phyloP scores from a whole-genome alignment of 768 basidiomycete species.

The Tylopilus felleus region DNA sequence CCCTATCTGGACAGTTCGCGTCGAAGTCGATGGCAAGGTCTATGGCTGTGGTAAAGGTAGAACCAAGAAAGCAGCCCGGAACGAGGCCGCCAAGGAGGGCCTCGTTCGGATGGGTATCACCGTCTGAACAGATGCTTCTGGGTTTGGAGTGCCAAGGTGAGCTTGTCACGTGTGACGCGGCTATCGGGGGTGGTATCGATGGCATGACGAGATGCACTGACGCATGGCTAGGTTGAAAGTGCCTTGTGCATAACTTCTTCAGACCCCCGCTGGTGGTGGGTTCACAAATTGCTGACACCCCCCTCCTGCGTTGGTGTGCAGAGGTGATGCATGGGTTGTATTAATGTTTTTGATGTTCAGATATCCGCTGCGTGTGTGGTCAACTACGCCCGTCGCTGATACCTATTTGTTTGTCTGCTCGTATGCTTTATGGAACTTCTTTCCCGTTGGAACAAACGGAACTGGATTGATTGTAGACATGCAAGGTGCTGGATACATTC shows the following conservation, averaged over 20 bases:
- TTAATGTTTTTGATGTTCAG: background rate
- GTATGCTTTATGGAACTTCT: background rate
- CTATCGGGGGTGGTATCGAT: background rate
- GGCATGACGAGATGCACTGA: background rate
- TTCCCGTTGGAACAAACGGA: background rate
- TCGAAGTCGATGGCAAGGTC: slow-evolving; percentile 56
- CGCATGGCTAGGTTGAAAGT: background rate
- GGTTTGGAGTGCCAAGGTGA: slow-evolving; percentile 20
- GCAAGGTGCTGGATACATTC: background rate
- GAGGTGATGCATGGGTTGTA: slow-evolving; percentile 46
- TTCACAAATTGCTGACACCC: slow-evolving; percentile 4
- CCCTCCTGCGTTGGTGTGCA: slow-evolving; percentile 60
- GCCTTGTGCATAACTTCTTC: slow-evolving; percentile 51
- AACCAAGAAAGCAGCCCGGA: slow-evolving; percentile 77
- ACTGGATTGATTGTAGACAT: slow-evolving; percentile 5
- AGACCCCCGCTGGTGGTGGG: slow-evolving; percentile 52
- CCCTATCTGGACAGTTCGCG: slow-evolving; percentile 70
- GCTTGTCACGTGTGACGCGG: background rate
- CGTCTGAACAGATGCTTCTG: slow-evolving; percentile 30
- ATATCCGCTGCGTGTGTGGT: background rate
- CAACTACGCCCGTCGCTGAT: background rate
- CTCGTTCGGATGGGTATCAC: slow-evolving; percentile 55
- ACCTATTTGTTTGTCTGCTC: background rate
- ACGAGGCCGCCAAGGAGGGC: slow-evolving; percentile 78
- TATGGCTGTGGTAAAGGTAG: slow-evolving; percentile 63